phyloP scores from a whole-genome alignment of 169 alveolate species.

The Plasmodium yoelii region DNA sequence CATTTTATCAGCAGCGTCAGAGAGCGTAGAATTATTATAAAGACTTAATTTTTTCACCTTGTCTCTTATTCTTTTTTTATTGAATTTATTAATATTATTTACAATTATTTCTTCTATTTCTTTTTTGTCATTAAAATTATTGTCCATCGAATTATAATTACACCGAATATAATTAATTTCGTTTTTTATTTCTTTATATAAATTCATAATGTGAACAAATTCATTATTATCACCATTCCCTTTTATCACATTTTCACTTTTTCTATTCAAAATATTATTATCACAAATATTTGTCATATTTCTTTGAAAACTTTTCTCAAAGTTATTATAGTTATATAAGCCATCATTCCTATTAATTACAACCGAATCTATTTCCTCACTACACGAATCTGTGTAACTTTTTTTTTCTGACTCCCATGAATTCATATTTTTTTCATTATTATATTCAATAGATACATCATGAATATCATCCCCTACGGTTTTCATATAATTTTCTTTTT shows the following conservation, averaged over 20 bases:
- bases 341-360: too few relatives aligned
- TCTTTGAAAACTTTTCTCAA: too few relatives aligned
- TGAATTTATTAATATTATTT: conserved; percentile 18
- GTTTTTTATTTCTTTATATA: conserved; percentile 33
- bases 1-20: conserved; percentile 32
- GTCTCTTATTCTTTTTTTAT: conserved; percentile 70
- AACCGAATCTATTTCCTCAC: not conserved
- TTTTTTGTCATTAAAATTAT: conserved; percentile 32
- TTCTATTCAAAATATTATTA: not conserved
- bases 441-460: not conserved
- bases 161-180: not conserved
- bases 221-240: too few relatives aligned
- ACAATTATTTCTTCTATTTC: conserved; percentile 58
- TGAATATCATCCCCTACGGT: not conserved
- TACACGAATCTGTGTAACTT: not conserved
- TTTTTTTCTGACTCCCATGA: not conserved
- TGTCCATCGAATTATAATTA: not conserved
- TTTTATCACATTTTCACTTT: not conserved
- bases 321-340: too few relatives aligned
- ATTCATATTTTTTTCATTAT: not conserved
- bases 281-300: not conserved
- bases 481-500: not conserved
- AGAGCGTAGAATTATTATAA: conserved; percentile 26
- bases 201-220: conserved; percentile 19
- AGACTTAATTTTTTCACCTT: conserved; percentile 57